phyloP scores from a whole-genome alignment of 441 rosid species.

The Mallotus repandus region DNA sequence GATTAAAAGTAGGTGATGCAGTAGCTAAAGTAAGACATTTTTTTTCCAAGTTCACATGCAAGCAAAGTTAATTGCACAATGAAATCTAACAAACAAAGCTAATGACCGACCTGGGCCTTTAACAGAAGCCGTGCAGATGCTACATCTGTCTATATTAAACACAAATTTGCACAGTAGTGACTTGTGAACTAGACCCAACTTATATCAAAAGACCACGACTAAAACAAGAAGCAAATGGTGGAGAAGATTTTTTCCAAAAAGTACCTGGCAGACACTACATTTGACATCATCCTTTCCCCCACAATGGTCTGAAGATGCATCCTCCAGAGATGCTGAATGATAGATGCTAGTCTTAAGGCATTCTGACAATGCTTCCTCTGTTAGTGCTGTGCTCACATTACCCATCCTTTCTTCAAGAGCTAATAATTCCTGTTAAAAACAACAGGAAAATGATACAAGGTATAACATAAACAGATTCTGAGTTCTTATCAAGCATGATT shows the following conservation, averaged over 20 bases:
- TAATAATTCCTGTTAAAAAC: conserved; percentile 63
- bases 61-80: neutral
- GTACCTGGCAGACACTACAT: conserved; percentile 94
- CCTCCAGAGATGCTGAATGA: conserved; percentile 34
- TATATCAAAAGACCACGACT: neutral
- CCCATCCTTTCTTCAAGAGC: conserved; percentile 98
- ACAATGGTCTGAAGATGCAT: conserved; percentile 22
- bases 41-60: neutral
- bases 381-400: conserved; percentile 82
- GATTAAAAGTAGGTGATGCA: neutral
- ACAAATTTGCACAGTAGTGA: neutral
- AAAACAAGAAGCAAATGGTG: neutral
- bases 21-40: neutral
- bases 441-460: conserved; percentile 9
- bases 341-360: conserved; percentile 59
- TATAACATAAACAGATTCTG: neutral
- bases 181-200: neutral
- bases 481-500: neutral
- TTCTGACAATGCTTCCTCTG: conserved; percentile 72
- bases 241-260: neutral
- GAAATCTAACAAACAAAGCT: neutral
- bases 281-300: conserved; percentile 53
- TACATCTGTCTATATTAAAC: neutral
- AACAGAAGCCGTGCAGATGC: neutral
- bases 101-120: neutral